phyloP scores from a whole-genome alignment of 2,329 filamentous ascomycete species.

The Emmonsia crescens region DNA sequence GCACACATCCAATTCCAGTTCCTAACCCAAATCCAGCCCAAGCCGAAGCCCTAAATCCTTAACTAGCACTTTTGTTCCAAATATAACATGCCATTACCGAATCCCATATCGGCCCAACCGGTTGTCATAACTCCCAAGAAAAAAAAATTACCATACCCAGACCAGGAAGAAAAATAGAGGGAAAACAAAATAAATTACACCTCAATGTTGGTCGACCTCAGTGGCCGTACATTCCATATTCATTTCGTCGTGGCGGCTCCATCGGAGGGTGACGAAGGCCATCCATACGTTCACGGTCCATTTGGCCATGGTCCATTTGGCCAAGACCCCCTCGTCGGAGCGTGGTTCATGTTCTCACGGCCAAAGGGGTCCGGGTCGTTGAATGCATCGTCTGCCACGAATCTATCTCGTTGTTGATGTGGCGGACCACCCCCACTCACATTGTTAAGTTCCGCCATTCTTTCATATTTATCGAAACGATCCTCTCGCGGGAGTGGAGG shows the following conservation, averaged over 20 bases:
- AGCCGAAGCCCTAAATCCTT: background rate
- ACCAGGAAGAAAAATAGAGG: background rate
- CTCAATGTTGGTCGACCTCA: background rate
- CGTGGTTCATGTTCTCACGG: background rate
- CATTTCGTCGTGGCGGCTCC: background rate
- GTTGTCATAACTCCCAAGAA: background rate
- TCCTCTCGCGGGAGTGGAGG: background rate
- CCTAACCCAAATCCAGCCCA: background rate
- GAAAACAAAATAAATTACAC: background rate
- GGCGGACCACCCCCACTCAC: background rate
- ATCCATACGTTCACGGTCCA: background rate
- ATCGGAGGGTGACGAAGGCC: background rate
- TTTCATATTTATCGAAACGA: slow-evolving; percentile 5
- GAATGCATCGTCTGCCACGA: background rate
- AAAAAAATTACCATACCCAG: background rate
- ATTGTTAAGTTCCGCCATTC: slow-evolving; percentile 6
- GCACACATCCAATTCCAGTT: background rate
- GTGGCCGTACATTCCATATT: background rate
- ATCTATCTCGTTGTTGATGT: background rate
- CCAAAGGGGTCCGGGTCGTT: background rate
- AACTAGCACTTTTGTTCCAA: background rate
- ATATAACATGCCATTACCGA: background rate
- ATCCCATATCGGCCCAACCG: background rate
- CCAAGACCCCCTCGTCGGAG: background rate
- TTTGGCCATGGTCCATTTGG: background rate